A percentile compares a stretch with the other conserved stretches of the same genome.
These are phyloP conservation scores for Colletotrichum falcatum DNA, from an alignment of 2,329 filamentous ascomycete species.

Conservation along the genomic window DNA sequence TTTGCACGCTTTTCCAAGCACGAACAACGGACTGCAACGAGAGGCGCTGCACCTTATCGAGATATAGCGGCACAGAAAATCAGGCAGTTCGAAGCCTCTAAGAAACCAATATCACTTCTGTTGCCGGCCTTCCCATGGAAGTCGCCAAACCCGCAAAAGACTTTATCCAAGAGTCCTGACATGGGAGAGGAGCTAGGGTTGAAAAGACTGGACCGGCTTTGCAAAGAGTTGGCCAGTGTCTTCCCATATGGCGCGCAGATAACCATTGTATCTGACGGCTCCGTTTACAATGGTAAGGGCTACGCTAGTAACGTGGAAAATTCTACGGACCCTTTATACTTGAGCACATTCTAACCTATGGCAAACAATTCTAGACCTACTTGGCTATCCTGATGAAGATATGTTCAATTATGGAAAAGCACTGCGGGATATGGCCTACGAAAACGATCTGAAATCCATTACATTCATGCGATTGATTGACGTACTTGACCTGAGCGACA, in stretches of 20 bases:
- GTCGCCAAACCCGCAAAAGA: not conserved
- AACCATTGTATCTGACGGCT: not conserved
- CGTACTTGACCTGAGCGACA: not conserved
- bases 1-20: too few species aligned
- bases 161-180: not conserved
- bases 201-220: not conserved
- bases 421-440: not conserved
- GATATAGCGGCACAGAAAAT: not conserved
- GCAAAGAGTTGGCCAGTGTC: not conserved
- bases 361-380: not conserved
- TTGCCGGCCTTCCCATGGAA: not conserved
- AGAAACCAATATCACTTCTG: not conserved
- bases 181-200: not conserved
- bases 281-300: not conserved
- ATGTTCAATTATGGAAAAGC: not conserved
- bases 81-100: not conserved
- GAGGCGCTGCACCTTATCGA: not conserved
- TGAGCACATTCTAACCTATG: too few species aligned
- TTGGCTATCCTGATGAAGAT: not conserved
- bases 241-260: not conserved
- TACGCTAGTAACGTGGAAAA: too few species aligned
- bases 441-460: not conserved
- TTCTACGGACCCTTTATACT: too few species aligned
- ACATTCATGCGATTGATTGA: not conserved
- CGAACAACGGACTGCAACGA: too few species aligned